Percentiles rank a stretch among this genome's conserved stretches.
Conservation (phyloP, 2,329 filamentous ascomycete species). For the Sarocladium kiliense region DNA sequence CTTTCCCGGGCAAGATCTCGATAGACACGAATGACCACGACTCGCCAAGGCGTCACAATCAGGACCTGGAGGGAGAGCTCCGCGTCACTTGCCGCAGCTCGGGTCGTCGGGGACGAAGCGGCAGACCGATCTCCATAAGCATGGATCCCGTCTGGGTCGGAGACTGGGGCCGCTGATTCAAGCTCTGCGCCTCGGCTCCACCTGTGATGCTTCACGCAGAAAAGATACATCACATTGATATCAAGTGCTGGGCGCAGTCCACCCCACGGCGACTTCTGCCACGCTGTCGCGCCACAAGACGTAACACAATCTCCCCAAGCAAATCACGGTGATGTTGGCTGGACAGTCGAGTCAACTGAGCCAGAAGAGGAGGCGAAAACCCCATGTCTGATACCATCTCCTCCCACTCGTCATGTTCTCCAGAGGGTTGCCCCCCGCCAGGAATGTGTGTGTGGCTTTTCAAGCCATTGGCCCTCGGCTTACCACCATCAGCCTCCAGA, state of each 20-base stretch:
- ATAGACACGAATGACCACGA: not conserved
- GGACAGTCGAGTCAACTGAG: not conserved
- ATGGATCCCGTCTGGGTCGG: constrained; percentile 1
- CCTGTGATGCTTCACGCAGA: not conserved
- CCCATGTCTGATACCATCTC: not conserved
- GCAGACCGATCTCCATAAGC: not conserved
- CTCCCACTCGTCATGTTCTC: not conserved
- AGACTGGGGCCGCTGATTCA: constrained; percentile 4
- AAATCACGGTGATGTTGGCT: not conserved
- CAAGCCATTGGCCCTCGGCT: not conserved
- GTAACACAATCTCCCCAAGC: not conserved
- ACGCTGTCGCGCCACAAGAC: not conserved
- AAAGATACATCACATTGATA: not conserved
- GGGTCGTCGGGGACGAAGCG: not conserved
- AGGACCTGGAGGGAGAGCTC: not conserved
- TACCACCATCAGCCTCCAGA: not conserved
- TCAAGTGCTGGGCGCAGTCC: not conserved
- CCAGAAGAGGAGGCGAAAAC: not conserved
- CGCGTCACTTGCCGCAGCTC: not conserved
- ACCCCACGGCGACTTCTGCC: not conserved
- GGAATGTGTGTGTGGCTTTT: not conserved
- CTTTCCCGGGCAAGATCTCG: not conserved
- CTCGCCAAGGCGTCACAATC: not conserved
- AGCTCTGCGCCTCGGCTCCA: constrained; percentile 4
- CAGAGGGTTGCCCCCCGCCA: not conserved